Base-by-base conservation (phyloP, 2,329 filamentous ascomycete species). In the Venturiaceae sp. region DNA sequence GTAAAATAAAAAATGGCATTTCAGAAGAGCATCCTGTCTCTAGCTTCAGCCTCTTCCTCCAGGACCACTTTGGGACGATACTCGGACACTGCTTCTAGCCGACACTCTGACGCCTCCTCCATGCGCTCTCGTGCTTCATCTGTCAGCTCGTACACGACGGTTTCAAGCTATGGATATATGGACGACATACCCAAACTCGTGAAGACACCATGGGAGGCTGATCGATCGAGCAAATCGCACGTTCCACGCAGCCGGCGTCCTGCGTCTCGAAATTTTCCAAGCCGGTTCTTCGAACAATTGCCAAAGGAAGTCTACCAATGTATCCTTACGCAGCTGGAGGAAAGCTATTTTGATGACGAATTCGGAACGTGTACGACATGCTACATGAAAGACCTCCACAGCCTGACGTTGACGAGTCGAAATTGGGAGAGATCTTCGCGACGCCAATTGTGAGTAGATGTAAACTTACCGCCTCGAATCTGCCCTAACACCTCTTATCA, bases 221-320 rank as follows among this genome's bases (percentile, higher is more conserved):
- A 60, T 21, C 55, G 59, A n/a, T 59, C 57, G 23, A 59, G 13
- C n/a, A 37, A 19, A 34, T 32, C 34, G 4, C 30, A 46, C 16
- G 30, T 33, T 9, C 32, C 28, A n/a, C 39, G 37, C 19, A 26
- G 5, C 11, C 23, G 23, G 21, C 53, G 28, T n/a, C 39, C 54
- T 19, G 23, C 21, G 11, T 13, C 47, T 19, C 26, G 21, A 21
- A 53, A 16, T 32, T 53, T 60, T 3, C 56, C 59, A 19, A 57
- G 14, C 9, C 59, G 47, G 3, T 23, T 60, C 7, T 60, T 60
- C 36, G 74, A 77, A 60, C 71, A 71, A 19, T 63, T 84, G 6
- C 81, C 82, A 0, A 68, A 73, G 50, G 77, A 80, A 60, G 76
- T 83, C 4, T 82, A 82, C 61, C 76, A 80, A 58, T 79, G 75